Percentiles rank a stretch among this genome's conserved stretches.
These are phyloP conservation scores for Phaeosphaeriaceae sp. DNA, from an alignment of 2,329 filamentous ascomycete genomes.

Conservation along the genomic window DNA sequence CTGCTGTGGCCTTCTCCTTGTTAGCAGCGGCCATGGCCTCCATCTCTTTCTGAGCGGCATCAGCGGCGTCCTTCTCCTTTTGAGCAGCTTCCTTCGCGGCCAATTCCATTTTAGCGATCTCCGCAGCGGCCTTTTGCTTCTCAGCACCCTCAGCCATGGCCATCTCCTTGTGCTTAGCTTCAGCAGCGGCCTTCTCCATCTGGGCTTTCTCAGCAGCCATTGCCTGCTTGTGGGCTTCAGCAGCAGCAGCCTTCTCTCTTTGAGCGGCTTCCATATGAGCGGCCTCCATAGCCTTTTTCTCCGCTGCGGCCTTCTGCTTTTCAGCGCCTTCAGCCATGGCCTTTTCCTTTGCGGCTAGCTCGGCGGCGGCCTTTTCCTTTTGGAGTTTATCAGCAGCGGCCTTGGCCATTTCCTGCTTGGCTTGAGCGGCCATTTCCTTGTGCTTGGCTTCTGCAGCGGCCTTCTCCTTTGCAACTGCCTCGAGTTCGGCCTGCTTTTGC, in stretches of 20 bases:
- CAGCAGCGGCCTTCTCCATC: conserved; percentile 2
- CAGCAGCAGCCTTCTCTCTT: not conserved
- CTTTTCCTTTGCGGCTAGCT: not conserved
- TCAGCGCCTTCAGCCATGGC: not conserved
- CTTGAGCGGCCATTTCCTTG: not conserved
- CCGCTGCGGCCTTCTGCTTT: not conserved
- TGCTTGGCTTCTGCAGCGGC: not conserved
- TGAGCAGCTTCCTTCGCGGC: not conserved
- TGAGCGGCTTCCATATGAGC: not conserved
- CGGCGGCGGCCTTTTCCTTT: not conserved
- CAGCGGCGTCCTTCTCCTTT: not conserved
- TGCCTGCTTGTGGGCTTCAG: not conserved
- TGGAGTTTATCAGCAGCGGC: not conserved
- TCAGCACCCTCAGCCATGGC: not conserved
- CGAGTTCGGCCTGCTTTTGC: not conserved
- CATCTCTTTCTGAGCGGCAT: too few species aligned
- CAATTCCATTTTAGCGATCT: not conserved
- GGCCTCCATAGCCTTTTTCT: not conserved
- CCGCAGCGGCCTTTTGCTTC: not conserved
- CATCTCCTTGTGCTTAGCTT: not conserved
- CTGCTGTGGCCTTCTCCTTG: too few species aligned
- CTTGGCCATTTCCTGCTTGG: too few species aligned
- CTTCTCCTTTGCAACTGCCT: not conserved
- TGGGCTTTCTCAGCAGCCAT: not conserved
- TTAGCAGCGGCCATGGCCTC: too few species aligned